Evolutionary conservation across 2,329 filamentous ascomycete species (phyloP).

Genomic region (Dactylellina sp.): DNA sequence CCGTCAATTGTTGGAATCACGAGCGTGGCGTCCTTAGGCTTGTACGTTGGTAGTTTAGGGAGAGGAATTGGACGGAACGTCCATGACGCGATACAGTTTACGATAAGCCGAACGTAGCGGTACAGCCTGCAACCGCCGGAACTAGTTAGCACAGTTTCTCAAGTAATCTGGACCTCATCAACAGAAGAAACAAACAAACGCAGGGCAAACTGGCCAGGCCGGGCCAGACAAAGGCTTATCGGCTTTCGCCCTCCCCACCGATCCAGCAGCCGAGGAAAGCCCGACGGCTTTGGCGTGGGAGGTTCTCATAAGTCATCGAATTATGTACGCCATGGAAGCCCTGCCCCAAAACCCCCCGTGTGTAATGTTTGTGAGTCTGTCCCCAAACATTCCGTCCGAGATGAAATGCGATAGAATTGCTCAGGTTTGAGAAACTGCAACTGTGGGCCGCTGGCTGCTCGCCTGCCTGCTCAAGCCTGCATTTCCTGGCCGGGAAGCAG

Average conservation of each 20-base stretch:
- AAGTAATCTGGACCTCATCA: conserved; percentile 1
- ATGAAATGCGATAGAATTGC: conserved; percentile 42
- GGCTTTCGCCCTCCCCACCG: conserved; percentile 40
- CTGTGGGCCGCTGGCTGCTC: conserved; percentile 46
- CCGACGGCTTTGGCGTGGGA: conserved; percentile 54
- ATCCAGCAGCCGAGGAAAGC: conserved; percentile 18
- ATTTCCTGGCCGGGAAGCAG: conserved; percentile 39
- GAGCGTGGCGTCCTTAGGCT: conserved; percentile 82
- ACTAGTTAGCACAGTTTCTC: conserved; percentile 41
- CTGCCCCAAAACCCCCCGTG: conserved; percentile 38
- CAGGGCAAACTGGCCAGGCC: not conserved
- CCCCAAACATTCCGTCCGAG: conserved; percentile 50
- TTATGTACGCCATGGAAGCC: conserved; percentile 50
- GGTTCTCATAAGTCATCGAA: conserved; percentile 55
- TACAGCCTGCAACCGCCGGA: conserved; percentile 73
- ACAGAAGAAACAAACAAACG: conserved; percentile 2
- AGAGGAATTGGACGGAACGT: conserved; percentile 85
- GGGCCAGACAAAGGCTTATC: conserved; percentile 40
- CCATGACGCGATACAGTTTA: conserved; percentile 89
- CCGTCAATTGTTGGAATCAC: conserved; percentile 94
- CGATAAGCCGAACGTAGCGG: conserved; percentile 85
- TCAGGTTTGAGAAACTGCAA: conserved; percentile 55
- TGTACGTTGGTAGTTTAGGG: conserved; percentile 80
- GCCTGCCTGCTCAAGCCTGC: conserved; percentile 43
- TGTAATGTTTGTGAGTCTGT: conserved; percentile 8